Conservation (phyloP, 2,329 filamentous ascomycete genomes). For the Paraconiothyrium brasiliense region DNA sequence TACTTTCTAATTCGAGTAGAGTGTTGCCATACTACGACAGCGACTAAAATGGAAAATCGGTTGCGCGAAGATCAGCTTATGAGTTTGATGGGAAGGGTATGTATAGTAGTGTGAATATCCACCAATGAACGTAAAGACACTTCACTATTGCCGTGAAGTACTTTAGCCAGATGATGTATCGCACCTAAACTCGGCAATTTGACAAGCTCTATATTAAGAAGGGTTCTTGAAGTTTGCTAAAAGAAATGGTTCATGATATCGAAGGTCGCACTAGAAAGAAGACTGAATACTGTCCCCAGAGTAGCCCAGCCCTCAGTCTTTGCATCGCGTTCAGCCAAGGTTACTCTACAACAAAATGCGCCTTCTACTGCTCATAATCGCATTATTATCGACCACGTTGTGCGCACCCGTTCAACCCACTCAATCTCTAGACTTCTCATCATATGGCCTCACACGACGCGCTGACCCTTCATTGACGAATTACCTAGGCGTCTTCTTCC, state of each 20-base stretch:
- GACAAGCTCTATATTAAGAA: background rate
- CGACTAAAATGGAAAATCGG: background rate
- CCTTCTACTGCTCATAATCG: conserved; percentile 20
- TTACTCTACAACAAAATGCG: conserved; percentile 23
- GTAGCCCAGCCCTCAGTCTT: no score
- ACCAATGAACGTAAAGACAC: conserved; percentile 12
- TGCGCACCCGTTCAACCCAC: conserved; percentile 22
- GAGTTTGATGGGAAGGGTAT: background rate
- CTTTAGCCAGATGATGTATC: background rate
- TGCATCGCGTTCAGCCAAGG: background rate
- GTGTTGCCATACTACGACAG: background rate
- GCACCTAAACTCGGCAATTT: background rate
- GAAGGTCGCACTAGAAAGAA: background rate
- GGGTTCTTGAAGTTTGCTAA: background rate
- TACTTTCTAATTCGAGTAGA: background rate
- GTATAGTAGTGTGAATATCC: conserved; percentile 1
- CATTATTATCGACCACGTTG: conserved; percentile 26
- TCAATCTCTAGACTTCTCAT: conserved; percentile 33
- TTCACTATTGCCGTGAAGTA: conserved; percentile 18
- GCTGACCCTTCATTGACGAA: conserved; percentile 55
- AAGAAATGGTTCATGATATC: background rate
- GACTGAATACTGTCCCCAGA: background rate
- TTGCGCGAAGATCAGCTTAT: background rate
- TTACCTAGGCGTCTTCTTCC: conserved; percentile 65
- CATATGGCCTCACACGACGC: conserved; percentile 29